These are phyloP conservation scores for Phytopythium litorale DNA, from an alignment of 352 stramenopile genomes.

Conservation along the genomic window DNA sequence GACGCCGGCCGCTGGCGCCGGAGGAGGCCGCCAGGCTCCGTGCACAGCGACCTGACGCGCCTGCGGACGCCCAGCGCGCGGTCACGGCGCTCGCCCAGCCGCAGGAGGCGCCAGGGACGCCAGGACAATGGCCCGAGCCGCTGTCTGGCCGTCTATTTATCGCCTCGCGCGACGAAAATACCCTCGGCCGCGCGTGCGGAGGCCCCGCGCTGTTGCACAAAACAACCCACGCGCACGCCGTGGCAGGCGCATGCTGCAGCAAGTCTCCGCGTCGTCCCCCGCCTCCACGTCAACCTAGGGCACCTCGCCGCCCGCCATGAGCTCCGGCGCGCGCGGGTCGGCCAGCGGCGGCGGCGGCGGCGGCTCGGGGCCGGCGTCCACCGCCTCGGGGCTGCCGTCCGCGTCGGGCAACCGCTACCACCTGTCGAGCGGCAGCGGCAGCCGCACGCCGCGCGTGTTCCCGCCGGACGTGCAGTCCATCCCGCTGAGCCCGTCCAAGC, in stretches of 20 bases:
- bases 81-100: no score
- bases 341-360: not conserved
- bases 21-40: no score
- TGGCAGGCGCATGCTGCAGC: no score
- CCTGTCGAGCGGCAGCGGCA: slow-evolving; percentile 20
- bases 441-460: slow-evolving; percentile 49
- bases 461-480: slow-evolving; percentile 47
- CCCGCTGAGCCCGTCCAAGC: slow-evolving; percentile 57
- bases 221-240: not conserved
- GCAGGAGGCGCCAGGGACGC: no score
- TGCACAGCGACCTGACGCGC: no score
- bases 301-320: not conserved
- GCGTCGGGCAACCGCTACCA: slow-evolving; percentile 32
- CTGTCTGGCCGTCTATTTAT: no score
- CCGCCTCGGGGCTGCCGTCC: not conserved
- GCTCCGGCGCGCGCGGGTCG: not conserved
- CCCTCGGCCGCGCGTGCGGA: no score
- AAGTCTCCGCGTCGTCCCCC: no score
- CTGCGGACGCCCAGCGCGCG: no score
- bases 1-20: no score
- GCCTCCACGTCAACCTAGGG: not conserved
- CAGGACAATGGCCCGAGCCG: no score
- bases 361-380: not conserved
- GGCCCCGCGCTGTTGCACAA: not conserved
- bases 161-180: no score